phyloP scores from a whole-genome alignment of 345 rosid genomes.

The Eucalyptus cloeziana region DNA sequence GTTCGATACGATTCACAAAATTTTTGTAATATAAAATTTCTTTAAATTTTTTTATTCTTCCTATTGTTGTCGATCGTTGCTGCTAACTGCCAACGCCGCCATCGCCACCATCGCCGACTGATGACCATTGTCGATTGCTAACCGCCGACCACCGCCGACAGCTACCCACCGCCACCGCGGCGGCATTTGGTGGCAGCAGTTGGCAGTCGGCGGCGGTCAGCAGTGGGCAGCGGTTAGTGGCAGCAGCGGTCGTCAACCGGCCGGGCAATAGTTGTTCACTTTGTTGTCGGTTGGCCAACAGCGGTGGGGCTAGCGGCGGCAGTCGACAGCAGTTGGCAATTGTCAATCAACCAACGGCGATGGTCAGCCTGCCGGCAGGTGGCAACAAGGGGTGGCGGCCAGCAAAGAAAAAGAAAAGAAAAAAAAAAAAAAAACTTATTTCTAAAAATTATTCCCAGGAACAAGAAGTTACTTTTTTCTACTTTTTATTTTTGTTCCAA shows the following conservation, averaged over 20 bases:
- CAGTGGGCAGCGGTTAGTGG: fast-evolving
- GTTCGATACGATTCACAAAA: fast-evolving
- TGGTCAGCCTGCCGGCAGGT: fast-evolving
- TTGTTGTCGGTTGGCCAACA: too few relatives aligned
- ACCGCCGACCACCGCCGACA: fast-evolving
- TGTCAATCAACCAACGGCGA: fast-evolving
- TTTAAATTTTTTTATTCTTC: too few relatives aligned
- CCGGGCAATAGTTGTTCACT: too few relatives aligned
- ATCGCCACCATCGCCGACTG: fast-evolving
- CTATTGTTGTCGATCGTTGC: fast-evolving
- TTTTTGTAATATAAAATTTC: too few relatives aligned
- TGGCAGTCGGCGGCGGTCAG: fast-evolving
- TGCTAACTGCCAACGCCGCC: fast-evolving
- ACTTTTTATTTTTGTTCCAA: fast-evolving
- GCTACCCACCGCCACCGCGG: fast-evolving
- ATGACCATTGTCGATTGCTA: fast-evolving
- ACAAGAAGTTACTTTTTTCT: too few relatives aligned
- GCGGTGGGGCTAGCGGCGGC: fast-evolving
- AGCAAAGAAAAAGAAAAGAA: too few relatives aligned
- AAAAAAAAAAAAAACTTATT: too few relatives aligned
- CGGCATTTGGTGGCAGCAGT: too few relatives aligned
- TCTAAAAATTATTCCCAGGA: fast-evolving
- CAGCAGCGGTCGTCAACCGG: fast-evolving
- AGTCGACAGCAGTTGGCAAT: fast-evolving
- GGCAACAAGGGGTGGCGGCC: fast-evolving